These are phyloP conservation scores for Amanita exitialis DNA, from an alignment of 768 basidiomycete species.

Conservation along the genomic window DNA sequence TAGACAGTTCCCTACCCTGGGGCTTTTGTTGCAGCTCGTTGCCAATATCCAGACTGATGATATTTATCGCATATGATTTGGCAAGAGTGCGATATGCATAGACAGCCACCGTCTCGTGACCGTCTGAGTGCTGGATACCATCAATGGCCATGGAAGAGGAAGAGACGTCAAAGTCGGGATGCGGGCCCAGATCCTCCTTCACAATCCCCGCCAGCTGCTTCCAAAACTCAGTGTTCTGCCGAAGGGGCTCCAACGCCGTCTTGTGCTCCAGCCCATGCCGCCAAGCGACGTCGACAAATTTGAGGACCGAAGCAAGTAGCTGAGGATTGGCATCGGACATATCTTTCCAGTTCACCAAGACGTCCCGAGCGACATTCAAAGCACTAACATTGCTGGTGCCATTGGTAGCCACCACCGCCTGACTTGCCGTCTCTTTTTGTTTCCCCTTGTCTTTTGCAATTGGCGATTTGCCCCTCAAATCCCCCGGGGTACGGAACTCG, in stretches of 20 bases:
- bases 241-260: constrained; percentile 40
- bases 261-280: constrained; percentile 72
- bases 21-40: constrained; percentile 33
- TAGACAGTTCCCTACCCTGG: constrained; percentile 21
- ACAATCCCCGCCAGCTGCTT: constrained; percentile 52
- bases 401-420: constrained; percentile 28
- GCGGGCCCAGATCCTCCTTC: constrained; percentile 61
- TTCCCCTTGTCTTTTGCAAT: constrained; percentile 20
- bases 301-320: constrained; percentile 61
- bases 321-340: constrained; percentile 74
- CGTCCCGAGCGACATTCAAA: constrained; percentile 55
- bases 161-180: constrained; percentile 51
- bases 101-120: constrained; percentile 49
- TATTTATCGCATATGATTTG: constrained; percentile 67
- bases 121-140: constrained; percentile 38
- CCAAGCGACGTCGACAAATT: constrained; percentile 74
- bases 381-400: constrained; percentile 39
- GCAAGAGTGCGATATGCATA: constrained; percentile 62
- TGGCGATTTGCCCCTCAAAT: constrained; percentile 25
- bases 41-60: constrained; percentile 68
- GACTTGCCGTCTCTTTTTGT: constrained; percentile 22
- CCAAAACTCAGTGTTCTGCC: constrained; percentile 60
- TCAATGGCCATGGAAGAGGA: constrained; percentile 37
- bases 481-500: constrained; percentile 42
- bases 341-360: constrained; percentile 60